Conservation (phyloP, 2,329 filamentous ascomycete genomes). For the Arthrinium puccinioides region DNA sequence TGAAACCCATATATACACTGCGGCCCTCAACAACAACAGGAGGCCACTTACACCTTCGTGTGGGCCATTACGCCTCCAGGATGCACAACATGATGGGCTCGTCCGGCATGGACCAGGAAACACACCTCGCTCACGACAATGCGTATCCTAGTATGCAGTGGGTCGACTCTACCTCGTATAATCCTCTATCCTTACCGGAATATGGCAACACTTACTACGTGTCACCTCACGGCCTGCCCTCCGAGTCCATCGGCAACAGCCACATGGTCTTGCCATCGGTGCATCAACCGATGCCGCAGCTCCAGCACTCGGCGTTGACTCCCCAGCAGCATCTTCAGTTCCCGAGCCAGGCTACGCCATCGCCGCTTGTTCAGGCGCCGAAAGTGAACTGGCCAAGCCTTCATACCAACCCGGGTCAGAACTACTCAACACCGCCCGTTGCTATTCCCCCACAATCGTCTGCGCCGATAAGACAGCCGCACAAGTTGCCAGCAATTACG, state of each 20-base stretch:
- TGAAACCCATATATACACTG: not conserved
- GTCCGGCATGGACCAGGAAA: constrained; percentile 38
- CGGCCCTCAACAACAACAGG: not conserved
- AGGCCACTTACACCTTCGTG: not conserved
- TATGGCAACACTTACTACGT: constrained; percentile 60
- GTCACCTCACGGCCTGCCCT: constrained; percentile 39
- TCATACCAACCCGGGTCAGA: constrained; percentile 57
- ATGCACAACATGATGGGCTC: constrained; percentile 41
- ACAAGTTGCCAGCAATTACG: constrained; percentile 37
- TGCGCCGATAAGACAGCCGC: constrained; percentile 41
- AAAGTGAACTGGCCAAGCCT: constrained; percentile 64
- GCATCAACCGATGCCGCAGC: constrained; percentile 53
- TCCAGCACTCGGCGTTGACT: constrained; percentile 42
- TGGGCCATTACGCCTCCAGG: constrained; percentile 11
- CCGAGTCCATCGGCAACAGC: constrained; percentile 37
- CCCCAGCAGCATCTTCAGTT: constrained; percentile 20
- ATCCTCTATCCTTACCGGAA: constrained; percentile 63
- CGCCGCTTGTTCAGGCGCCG: not conserved
- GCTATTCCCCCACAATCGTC: constrained; percentile 51
- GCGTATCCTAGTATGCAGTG: constrained; percentile 41
- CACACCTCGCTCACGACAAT: constrained; percentile 35
- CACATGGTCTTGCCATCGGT: constrained; percentile 53
- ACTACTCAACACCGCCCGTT: constrained; percentile 52
- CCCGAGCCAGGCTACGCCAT: not conserved
- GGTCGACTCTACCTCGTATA: constrained; percentile 54